These are phyloP conservation scores for Ophiocordyceps camponoti-leonardi DNA, from an alignment of 2,329 filamentous ascomycete genomes.

Conservation along the genomic window DNA sequence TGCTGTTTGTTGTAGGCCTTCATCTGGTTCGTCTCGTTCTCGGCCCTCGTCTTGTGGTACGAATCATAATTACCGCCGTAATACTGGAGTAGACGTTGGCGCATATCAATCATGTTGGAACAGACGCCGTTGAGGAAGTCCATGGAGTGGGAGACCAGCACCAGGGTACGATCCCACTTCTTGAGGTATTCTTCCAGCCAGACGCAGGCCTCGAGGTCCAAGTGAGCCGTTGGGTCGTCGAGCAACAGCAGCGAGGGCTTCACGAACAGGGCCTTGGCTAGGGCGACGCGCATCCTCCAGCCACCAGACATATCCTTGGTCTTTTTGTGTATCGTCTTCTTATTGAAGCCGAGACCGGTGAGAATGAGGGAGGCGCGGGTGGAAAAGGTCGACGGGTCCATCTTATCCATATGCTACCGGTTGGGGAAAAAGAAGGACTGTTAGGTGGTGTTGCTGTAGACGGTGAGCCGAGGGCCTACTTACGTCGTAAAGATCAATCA, in stretches of 20 bases:
- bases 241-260: constrained; percentile 91
- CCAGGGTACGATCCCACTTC: constrained; percentile 96
- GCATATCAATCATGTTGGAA: constrained; percentile 98
- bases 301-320: constrained; percentile 99
- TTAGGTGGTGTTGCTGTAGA: too few species aligned
- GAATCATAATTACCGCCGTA: constrained; percentile 99
- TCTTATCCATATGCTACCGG: constrained; percentile 83
- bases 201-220: constrained; percentile 98
- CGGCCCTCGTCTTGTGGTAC: constrained; percentile 81
- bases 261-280: constrained; percentile 95
- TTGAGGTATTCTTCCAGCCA: constrained; percentile 99
- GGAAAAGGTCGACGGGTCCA: constrained; percentile 95
- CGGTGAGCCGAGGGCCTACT: constrained; percentile 14
- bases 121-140: constrained; percentile 99
- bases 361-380: constrained; percentile 92
- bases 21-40: constrained; percentile 96
- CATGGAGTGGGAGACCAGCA: constrained; percentile 94
- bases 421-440: background rate
- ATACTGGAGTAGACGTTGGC: constrained; percentile 74
- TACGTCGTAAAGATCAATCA: constrained; percentile 94
- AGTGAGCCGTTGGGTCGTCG: constrained; percentile 95
- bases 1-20: constrained; percentile 99
- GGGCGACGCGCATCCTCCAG: constrained; percentile 98
- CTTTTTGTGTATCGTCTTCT: constrained; percentile 94
- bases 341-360: constrained; percentile 99